Percentiles rank a stretch among this genome's conserved stretches.
Conservation (phyloP, 176 grass and related monocot species). For the Dendrocalamus sinicus region DNA sequence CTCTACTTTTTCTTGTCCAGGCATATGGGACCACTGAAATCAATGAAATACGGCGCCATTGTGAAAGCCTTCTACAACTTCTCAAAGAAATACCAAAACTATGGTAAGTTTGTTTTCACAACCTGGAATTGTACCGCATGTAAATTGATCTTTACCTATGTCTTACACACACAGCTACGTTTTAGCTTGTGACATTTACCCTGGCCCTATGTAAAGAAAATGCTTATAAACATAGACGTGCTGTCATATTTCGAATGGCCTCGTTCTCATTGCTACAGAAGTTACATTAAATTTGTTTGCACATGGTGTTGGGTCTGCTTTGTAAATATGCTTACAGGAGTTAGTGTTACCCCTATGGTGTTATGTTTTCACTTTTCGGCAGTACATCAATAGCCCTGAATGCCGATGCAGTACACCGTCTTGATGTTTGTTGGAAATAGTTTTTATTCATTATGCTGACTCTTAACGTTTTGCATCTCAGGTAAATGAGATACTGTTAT, state of each 20-base stretch:
- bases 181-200: constrained; percentile 12
- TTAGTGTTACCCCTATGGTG: neutral
- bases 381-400: neutral
- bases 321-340: neutral
- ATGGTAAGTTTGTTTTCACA: constrained; percentile 55
- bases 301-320: neutral
- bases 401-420: neutral
- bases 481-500: constrained; percentile 51
- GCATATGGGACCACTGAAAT: constrained; percentile 86
- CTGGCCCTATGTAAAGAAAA: neutral
- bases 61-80: constrained; percentile 85
- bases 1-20: constrained; percentile 47
- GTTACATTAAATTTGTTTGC: neutral
- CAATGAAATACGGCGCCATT: constrained; percentile 70
- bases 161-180: neutral
- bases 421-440: neutral
- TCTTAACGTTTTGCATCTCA: constrained; percentile 33
- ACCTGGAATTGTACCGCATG: neutral
- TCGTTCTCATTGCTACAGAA: neutral
- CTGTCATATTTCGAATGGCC: neutral
- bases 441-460: constrained; percentile 17
- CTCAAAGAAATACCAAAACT: constrained; percentile 92
- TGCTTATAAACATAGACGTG: neutral
- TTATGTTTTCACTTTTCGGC: neutral
- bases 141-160: neutral